Evolutionary conservation across 2,329 filamentous ascomycete species (phyloP).

Genomic region (Mycosphaerella arachidis): DNA sequence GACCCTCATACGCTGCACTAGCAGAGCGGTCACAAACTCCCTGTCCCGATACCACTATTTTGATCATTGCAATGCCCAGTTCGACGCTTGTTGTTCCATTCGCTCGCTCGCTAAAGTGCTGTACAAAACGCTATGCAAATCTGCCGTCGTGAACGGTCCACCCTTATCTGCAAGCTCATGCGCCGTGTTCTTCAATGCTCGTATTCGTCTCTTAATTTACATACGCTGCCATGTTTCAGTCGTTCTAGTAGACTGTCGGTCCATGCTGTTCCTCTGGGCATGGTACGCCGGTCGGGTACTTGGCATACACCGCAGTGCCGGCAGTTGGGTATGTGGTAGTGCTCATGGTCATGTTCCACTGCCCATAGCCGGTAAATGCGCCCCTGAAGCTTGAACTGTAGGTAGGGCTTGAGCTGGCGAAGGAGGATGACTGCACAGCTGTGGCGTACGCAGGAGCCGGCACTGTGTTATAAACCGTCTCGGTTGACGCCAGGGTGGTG

Average conservation of each 20-base stretch:
- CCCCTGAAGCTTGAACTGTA: not conserved
- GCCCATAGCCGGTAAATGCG: not conserved
- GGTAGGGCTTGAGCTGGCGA: not conserved
- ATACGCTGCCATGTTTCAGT: not conserved
- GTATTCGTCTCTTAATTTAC: not conserved
- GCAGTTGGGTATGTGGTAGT: not conserved
- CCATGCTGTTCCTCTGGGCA: not conserved
- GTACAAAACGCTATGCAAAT: not conserved
- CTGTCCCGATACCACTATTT: conserved; percentile 5
- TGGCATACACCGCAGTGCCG: not conserved
- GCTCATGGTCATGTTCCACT: conserved; percentile 3
- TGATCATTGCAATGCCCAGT: not conserved
- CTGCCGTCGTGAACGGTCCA: not conserved
- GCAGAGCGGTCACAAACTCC: conserved; percentile 18
- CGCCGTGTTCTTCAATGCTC: not conserved
- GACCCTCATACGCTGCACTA: conserved; percentile 23
- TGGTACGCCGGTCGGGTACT: not conserved
- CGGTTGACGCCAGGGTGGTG: not conserved
- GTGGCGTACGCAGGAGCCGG: conserved; percentile 1
- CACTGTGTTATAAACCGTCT: conserved; percentile 3
- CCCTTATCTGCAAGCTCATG: not conserved
- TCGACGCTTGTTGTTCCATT: not conserved
- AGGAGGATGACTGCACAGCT: conserved; percentile 2
- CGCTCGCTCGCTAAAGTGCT: conserved; percentile 6
- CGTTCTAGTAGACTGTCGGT: not conserved